phyloP scores from a whole-genome alignment of 2,329 filamentous ascomycete species.

The Alternaria consortialis region DNA sequence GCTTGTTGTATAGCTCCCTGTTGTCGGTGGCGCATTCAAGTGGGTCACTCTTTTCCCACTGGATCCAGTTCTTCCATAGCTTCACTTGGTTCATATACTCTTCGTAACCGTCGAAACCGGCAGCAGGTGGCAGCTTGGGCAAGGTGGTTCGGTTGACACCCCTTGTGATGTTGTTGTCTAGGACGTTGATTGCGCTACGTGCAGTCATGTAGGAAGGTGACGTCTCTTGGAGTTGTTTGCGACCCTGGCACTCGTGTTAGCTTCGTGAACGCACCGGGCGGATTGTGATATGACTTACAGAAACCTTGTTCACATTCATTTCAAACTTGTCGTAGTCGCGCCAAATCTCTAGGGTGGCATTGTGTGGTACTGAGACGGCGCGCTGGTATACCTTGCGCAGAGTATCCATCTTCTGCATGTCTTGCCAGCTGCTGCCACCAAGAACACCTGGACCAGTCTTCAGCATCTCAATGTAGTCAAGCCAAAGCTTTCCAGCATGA shows the following conservation, averaged over 20 bases:
- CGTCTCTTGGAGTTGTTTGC: slow-evolving; percentile 92
- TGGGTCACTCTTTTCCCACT: slow-evolving; percentile 94
- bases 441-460: slow-evolving; percentile 85
- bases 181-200: slow-evolving; percentile 84
- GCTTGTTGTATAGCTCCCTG: slow-evolving; percentile 74
- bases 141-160: slow-evolving; percentile 79
- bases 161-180: slow-evolving; percentile 90
- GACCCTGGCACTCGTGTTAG: slow-evolving; percentile 67
- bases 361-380: slow-evolving; percentile 86
- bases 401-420: slow-evolving; percentile 96
- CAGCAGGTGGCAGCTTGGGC: slow-evolving; percentile 81
- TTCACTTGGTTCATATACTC: slow-evolving; percentile 86
- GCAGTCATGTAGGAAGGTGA: slow-evolving; percentile 97
- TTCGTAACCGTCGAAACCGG: slow-evolving; percentile 84
- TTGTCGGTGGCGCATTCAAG: slow-evolving; percentile 87
- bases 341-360: slow-evolving; percentile 85
- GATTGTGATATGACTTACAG: slow-evolving; percentile 63
- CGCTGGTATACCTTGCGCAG: slow-evolving; percentile 91
- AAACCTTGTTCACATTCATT: slow-evolving; percentile 90
- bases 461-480: slow-evolving; percentile 93
- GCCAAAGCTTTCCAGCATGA: slow-evolving; percentile 89
- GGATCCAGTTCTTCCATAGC: slow-evolving; percentile 92
- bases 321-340: slow-evolving; percentile 98
- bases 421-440: slow-evolving; percentile 90
- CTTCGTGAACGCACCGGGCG: neutral